Percentiles rank a stretch among this genome's conserved stretches.
Evolutionary conservation across 2,329 filamentous ascomycete genomes (phyloP).

Genomic region (Xylariaceae sp.): DNA sequence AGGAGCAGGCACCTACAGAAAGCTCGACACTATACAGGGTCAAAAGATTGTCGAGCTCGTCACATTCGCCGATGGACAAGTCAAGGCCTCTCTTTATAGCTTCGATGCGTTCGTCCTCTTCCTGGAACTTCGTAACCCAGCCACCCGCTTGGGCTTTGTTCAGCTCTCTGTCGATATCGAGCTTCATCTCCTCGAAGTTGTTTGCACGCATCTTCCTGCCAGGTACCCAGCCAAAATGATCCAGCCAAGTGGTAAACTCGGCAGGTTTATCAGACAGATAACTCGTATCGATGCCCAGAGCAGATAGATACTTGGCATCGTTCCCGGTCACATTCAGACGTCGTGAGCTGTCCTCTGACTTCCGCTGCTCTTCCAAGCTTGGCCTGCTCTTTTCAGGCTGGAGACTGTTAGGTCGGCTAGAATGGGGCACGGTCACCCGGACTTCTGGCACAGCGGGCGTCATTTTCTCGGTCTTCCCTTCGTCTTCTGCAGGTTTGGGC

Average conservation of each 20-base stretch:
- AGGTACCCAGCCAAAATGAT: conserved; percentile 81
- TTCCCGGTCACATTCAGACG: conserved; percentile 62
- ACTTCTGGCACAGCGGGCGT: conserved; percentile 45
- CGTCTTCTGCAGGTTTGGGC: conserved; percentile 24
- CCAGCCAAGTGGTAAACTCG: conserved; percentile 75
- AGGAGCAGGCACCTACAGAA: conserved; percentile 52
- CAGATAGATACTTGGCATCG: conserved; percentile 69
- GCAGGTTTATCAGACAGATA: conserved; percentile 69
- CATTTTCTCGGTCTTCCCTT: conserved; percentile 27
- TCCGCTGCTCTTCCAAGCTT: conserved; percentile 23
- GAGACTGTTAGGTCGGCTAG: conserved; percentile 32
- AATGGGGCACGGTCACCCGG: conserved; percentile 45
- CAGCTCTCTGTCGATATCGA: conserved; percentile 78
- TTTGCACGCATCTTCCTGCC: conserved; percentile 67
- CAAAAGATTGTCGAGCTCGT: conserved; percentile 88
- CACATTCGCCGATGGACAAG: conserved; percentile 85
- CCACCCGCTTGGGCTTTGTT: conserved; percentile 87
- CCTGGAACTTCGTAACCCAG: conserved; percentile 76
- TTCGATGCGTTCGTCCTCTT: conserved; percentile 84
- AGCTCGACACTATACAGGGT: conserved; percentile 94
- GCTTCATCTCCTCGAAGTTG: conserved; percentile 72
- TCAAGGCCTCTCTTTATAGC: conserved; percentile 83
- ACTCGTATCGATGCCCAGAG: conserved; percentile 69
- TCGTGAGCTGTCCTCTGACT: conserved; percentile 41
- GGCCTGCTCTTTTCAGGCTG: conserved; percentile 26